Base-by-base conservation (phyloP, 108 stramenopile genomes). In the Fragilaria crotonensis region DNA sequence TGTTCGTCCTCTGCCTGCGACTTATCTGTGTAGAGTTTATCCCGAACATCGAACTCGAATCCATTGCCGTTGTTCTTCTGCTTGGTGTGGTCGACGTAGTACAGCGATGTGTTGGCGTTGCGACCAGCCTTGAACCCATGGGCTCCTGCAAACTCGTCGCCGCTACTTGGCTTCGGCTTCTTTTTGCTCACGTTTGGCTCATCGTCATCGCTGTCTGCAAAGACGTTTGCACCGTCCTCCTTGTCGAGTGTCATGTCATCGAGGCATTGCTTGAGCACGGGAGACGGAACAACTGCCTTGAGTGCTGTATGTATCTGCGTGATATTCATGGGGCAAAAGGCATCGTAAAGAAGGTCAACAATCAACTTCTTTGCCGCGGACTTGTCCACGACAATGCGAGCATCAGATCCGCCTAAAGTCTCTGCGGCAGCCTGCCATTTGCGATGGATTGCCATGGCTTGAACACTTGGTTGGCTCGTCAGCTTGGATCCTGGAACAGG, bases 261-360 rank as follows among this genome's bases (percentile, higher is more conserved):
- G 7, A 90, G 68, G 45, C 81, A 74, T 14, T 63, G 41, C 36
- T 68, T 81, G 33, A 90, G 59, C 45, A 90, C 68, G 14, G 81
- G 71, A 29, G 70, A 69, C 9, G 89, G 89, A 48, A 90, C 76
- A 46, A 72, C 57, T 5, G 66, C 82, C 33, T 81, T 81, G 52
- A 87, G 59, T 54, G 41, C 82, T 62, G 76, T 75, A 72, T 73
- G 79, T 44, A 87, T 65, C 36, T 83, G 69, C 1, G 81, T 83
- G 52, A 90, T 85, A 52, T 90, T 87, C 80, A 87, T 83, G 7
- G 89, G 89, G 27, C 60, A 48, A 54, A 90, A 85, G n/a, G 57
- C 62, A 60, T 87, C 81, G 41, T 71, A 64, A 50, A 87, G 48
- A 45, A 74, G 49, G 48, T 87, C 84, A 53, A 79, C 83, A 30